A percentile compares a stretch with the other conserved stretches of the same genome.
phyloP scores from a whole-genome alignment of 331 rosid species.

The Cucumis variabilis region DNA sequence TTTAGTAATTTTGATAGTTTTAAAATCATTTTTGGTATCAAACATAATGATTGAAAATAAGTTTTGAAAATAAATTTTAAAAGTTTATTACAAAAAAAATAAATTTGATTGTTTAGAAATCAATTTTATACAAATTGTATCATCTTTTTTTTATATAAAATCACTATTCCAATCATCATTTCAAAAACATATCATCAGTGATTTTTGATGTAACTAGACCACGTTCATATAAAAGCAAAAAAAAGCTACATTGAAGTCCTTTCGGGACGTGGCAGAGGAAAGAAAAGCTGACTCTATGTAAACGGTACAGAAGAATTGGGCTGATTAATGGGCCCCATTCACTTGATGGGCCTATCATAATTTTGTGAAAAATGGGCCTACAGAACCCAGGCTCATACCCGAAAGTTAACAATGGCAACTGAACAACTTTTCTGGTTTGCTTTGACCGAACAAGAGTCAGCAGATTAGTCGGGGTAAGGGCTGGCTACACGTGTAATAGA shows the following conservation, averaged over 20 bases:
- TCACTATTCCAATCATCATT: too few species aligned
- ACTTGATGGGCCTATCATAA: slow-evolving; percentile 7
- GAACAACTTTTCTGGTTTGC: neutral
- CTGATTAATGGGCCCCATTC: neutral
- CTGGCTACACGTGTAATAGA: neutral
- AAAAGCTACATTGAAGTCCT: neutral
- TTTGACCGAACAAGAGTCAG: neutral
- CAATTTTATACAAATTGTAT: too few species aligned
- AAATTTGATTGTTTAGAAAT: too few species aligned
- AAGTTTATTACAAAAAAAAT: too few species aligned
- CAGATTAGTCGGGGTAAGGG: neutral
- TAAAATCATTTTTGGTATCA: too few species aligned
- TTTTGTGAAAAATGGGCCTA: slow-evolving; percentile 20
- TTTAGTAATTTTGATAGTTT: too few species aligned
- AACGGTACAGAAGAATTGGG: neutral
- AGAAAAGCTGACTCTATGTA: neutral
- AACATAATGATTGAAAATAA: too few species aligned
- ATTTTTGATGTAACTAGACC: too few species aligned
- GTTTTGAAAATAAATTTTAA: too few species aligned
- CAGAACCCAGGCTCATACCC: neutral
- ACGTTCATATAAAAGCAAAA: neutral
- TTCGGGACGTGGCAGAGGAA: neutral
- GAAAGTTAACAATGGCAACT: slow-evolving; percentile 10
- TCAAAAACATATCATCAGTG: too few species aligned
- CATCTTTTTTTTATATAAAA: too few species aligned